Evolutionary conservation across 371 early-diverging fungal species (phyloP).

Genomic region (Rhizopus delemar): DNA sequence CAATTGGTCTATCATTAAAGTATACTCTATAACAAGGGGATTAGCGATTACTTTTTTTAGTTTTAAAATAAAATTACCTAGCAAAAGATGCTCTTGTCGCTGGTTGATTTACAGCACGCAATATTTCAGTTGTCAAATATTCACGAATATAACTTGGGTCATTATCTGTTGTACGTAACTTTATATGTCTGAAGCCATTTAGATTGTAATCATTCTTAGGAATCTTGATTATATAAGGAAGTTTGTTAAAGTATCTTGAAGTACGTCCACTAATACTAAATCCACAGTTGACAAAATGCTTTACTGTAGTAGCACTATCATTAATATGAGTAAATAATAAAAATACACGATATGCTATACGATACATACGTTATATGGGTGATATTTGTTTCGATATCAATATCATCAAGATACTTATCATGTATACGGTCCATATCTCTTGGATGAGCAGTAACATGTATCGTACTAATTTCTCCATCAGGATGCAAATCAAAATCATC

Average conservation of each 20-base stretch:
- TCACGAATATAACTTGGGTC: conserved; percentile 52
- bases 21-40: conserved; percentile 22
- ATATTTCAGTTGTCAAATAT: conserved; percentile 35
- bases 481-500: conserved; percentile 22
- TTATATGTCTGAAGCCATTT: conserved; percentile 21
- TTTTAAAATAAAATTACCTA: conserved; percentile 16
- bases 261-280: conserved; percentile 37
- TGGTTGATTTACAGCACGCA: conserved; percentile 24
- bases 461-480: conserved; percentile 32
- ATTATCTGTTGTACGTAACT: conserved; percentile 24
- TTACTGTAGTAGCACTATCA: background rate
- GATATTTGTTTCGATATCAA: conserved; percentile 21
- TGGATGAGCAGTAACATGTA: conserved; percentile 28
- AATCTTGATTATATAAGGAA: conserved; percentile 37
- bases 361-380: conserved; percentile 33
- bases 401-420: conserved; percentile 24
- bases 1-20: conserved; percentile 32
- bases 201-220: conserved; percentile 18
- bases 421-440: conserved; percentile 28
- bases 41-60: background rate
- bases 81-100: conserved; percentile 26
- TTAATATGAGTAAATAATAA: background rate
- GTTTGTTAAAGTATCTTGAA: conserved; percentile 28
- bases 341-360: background rate
- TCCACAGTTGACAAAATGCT: conserved; percentile 20